Evolutionary conservation across 768 basidiomycete genomes (phyloP).

Genomic region (Piloderma croceum): DNA sequence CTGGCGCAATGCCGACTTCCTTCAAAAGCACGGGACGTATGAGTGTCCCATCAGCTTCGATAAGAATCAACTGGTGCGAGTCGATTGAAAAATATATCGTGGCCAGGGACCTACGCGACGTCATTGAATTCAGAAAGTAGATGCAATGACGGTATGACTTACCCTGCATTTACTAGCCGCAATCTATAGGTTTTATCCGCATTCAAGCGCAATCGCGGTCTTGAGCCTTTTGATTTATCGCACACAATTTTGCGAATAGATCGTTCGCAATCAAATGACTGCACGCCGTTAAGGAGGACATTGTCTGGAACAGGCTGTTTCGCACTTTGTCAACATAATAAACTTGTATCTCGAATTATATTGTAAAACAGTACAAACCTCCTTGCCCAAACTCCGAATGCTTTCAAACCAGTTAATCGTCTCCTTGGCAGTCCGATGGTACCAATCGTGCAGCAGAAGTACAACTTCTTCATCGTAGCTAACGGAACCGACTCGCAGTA

Average conservation of each 20-base stretch:
- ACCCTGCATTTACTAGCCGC: conserved; percentile 6
- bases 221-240: conserved; percentile 1
- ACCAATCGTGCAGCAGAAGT: conserved; percentile 6
- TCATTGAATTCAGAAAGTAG: no score
- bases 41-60: conserved; percentile 7
- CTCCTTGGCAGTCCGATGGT: conserved; percentile 4
- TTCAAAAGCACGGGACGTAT: conserved; percentile 4
- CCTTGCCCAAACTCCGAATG: conserved; percentile 5
- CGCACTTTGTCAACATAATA: background rate
- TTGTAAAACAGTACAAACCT: background rate
- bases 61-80: conserved; percentile 3
- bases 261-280: conserved; percentile 5
- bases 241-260: conserved; percentile 3
- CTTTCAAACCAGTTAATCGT: conserved; percentile 6
- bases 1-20: conserved; percentile 4
- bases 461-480: background rate
- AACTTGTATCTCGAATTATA: no score
- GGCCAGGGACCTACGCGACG: conserved; percentile 3
- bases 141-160: background rate
- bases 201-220: conserved; percentile 1
- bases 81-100: conserved; percentile 7
- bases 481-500: background rate
- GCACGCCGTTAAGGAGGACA: conserved; percentile 5
- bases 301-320: conserved; percentile 6
- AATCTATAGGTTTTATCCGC: conserved; percentile 2